phyloP scores from a whole-genome alignment of 1,284 basidiomycete species.

The Gomphus bonarii region DNA sequence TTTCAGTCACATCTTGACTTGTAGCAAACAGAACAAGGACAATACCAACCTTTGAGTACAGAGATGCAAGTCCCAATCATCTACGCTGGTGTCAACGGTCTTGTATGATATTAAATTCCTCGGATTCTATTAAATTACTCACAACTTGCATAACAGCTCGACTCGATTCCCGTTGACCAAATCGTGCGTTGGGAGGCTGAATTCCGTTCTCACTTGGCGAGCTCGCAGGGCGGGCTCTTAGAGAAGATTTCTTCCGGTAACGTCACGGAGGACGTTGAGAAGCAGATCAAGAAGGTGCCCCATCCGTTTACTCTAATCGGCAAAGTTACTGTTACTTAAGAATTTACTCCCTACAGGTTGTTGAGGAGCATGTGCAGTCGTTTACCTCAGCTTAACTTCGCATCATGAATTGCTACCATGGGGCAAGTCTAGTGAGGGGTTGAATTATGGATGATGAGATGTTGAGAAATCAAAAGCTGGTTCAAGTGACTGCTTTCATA shows the following conservation, averaged over 20 bases:
- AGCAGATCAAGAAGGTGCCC: constrained; percentile 80
- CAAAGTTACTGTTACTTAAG: background rate
- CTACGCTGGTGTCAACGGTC: constrained; percentile 99
- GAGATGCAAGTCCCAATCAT: constrained; percentile 98
- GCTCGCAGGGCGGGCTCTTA: constrained; percentile 61
- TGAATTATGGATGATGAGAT: background rate
- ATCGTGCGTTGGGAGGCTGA: constrained; percentile 91
- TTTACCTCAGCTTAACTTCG: constrained; percentile 43
- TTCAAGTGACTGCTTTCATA: background rate
- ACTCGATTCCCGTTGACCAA: constrained; percentile 88
- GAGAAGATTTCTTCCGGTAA: constrained; percentile 75
- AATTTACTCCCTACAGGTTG: constrained; percentile 25
- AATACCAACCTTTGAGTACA: constrained; percentile 88
- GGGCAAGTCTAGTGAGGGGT: background rate
- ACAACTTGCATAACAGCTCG: constrained; percentile 41
- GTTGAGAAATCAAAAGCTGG: background rate
- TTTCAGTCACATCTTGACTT: background rate
- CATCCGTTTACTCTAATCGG: background rate
- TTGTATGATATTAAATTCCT: constrained; percentile 38
- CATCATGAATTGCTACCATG: background rate
- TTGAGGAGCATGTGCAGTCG: constrained; percentile 77
- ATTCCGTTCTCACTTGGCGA: constrained; percentile 76
- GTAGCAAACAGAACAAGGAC: constrained; percentile 72
- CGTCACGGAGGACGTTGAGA: constrained; percentile 85
- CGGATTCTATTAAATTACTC: background rate